phyloP scores from a whole-genome alignment of 768 basidiomycete genomes.

The Termitomyces sp. region DNA sequence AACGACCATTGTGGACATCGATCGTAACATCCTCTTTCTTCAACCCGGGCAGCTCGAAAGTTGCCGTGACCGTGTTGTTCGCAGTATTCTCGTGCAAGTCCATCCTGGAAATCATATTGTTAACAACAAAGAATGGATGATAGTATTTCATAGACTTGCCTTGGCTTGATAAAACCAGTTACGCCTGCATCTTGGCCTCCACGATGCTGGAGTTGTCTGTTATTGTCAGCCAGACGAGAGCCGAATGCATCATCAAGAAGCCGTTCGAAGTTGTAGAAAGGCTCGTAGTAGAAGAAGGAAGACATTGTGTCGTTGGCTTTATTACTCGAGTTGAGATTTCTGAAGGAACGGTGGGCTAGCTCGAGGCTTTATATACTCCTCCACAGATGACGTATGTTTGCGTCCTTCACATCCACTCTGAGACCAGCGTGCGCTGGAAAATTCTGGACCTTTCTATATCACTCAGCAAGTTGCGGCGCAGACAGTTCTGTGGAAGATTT shows the following conservation, averaged over 20 bases:
- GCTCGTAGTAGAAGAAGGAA: slow-evolving; percentile 33
- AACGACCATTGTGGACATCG: slow-evolving; percentile 40
- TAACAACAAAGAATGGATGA: background rate
- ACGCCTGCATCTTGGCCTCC: background rate
- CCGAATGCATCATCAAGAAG: slow-evolving; percentile 37
- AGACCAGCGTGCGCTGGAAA: background rate
- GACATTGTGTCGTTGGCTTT: slow-evolving; percentile 8
- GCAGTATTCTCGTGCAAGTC: slow-evolving; percentile 43
- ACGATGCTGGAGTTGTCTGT: slow-evolving; percentile 7
- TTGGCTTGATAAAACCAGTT: slow-evolving; percentile 14
- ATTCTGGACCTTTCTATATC: background rate
- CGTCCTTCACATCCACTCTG: background rate
- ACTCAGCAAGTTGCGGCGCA: background rate
- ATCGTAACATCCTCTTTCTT: slow-evolving; percentile 45
- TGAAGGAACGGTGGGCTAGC: background rate
- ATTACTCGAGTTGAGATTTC: background rate
- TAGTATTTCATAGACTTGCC: too few relatives aligned
- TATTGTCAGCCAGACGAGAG: background rate
- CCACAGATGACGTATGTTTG: background rate
- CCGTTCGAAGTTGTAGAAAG: slow-evolving; percentile 39
- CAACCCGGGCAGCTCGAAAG: slow-evolving; percentile 54
- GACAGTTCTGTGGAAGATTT: background rate
- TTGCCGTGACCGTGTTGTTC: slow-evolving; percentile 39
- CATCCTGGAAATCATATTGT: slow-evolving; percentile 27
- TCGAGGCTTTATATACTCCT: background rate